These are phyloP conservation scores for Nemophila menziesii DNA, from an alignment of 257 asterid species.

Conservation along the genomic window DNA sequence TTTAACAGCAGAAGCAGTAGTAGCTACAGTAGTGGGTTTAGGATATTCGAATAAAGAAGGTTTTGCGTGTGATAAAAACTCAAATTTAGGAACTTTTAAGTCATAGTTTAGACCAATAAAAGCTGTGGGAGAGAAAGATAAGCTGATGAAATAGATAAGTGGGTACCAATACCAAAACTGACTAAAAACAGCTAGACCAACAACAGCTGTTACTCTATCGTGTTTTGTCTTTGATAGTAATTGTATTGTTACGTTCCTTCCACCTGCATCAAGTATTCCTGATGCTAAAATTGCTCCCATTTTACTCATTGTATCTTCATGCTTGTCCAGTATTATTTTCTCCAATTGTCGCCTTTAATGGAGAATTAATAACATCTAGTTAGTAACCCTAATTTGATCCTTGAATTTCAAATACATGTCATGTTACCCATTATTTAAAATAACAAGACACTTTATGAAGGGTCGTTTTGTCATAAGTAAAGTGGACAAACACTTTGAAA, in stretches of 20 bases:
- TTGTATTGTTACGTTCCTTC: conserved; percentile 80
- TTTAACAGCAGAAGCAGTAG: conserved; percentile 61
- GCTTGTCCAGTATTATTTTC: conserved; percentile 81
- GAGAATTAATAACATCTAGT: background rate
- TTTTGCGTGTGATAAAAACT: conserved; percentile 81
- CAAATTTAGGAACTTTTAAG: conserved; percentile 85
- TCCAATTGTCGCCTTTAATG: conserved; percentile 73
- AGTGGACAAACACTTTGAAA: background rate
- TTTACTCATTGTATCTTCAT: conserved; percentile 97
- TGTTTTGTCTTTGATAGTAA: conserved; percentile 81
- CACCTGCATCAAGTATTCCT: conserved; percentile 97
- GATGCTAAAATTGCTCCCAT: conserved; percentile 99
- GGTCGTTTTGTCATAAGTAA: too few species aligned
- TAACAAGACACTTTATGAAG: too few species aligned
- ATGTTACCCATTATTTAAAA: too few species aligned
- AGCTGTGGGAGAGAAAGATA: conserved; percentile 98
- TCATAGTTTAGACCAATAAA: conserved; percentile 78
- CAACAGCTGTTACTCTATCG: conserved; percentile 74
- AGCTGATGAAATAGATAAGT: conserved; percentile 75
- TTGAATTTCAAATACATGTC: too few species aligned
- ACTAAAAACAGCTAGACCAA: conserved; percentile 94
- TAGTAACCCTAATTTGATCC: too few species aligned
- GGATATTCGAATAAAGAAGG: conserved; percentile 89
- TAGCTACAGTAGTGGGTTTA: conserved; percentile 65
- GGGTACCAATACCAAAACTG: conserved; percentile 99